A percentile compares a stretch with the other conserved stretches of the same genome.
These are phyloP conservation scores for Podaxis sp. DNA, from an alignment of 768 basidiomycete genomes.

Conservation along the genomic window DNA sequence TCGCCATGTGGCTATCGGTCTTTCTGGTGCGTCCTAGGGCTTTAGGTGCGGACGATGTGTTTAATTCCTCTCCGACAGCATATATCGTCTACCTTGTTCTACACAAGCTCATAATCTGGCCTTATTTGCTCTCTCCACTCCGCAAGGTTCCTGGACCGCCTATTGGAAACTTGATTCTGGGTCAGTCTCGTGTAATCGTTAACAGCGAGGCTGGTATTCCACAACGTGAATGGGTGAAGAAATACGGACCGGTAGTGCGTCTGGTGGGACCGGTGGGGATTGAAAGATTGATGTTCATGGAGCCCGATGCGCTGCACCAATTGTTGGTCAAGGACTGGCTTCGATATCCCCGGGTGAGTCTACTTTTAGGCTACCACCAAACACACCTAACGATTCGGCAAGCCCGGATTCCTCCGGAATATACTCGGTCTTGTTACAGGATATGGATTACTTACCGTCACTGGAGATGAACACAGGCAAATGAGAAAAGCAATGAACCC, in stretches of 20 bases:
- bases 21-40: neutral
- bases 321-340: slow-evolving; percentile 46
- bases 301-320: slow-evolving; percentile 44
- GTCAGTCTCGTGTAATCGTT: slow-evolving; percentile 40
- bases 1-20: neutral
- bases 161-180: slow-evolving; percentile 28
- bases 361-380: neutral
- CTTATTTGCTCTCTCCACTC: slow-evolving; percentile 30
- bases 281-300: slow-evolving; percentile 44
- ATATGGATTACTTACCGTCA: slow-evolving; percentile 47
- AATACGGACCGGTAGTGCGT: slow-evolving; percentile 43
- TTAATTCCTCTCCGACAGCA: neutral
- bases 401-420: slow-evolving; percentile 46
- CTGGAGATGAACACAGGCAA: slow-evolving; percentile 47
- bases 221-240: slow-evolving; percentile 46
- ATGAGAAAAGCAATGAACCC: slow-evolving; percentile 55
- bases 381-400: neutral
- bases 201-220: slow-evolving; percentile 40
- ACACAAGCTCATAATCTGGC: slow-evolving; percentile 31
- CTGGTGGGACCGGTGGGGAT: slow-evolving; percentile 45
- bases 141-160: slow-evolving; percentile 29
- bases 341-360: slow-evolving; percentile 42
- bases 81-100: slow-evolving; percentile 14
- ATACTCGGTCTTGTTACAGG: slow-evolving; percentile 42
- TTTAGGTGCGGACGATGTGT: neutral